phyloP scores from a whole-genome alignment of 768 basidiomycete species.

The Tephrocybe sp. region DNA sequence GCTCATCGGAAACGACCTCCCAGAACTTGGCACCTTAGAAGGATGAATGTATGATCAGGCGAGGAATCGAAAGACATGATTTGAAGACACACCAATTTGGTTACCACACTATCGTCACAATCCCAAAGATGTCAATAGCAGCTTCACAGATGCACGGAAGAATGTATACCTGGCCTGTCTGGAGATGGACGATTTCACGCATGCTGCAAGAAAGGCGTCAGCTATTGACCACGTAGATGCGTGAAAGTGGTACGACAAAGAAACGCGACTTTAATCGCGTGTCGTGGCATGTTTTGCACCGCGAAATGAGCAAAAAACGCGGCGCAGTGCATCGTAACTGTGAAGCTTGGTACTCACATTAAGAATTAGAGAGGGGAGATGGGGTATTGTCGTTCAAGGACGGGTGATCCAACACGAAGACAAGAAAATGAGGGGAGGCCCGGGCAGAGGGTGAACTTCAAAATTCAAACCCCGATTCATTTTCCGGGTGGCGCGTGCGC shows the following conservation, averaged over 20 bases:
- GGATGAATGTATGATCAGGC: constrained; percentile 18
- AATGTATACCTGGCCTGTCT: constrained; percentile 88
- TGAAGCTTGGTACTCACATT: constrained; percentile 34
- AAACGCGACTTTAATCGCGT: constrained; percentile 35
- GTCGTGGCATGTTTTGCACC: constrained; percentile 16
- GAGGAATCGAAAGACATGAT: constrained; percentile 17
- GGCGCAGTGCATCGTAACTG: background rate
- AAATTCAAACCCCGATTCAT: constrained; percentile 44
- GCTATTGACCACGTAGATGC: constrained; percentile 18
- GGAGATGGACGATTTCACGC: constrained; percentile 99
- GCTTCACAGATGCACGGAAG: constrained; percentile 1
- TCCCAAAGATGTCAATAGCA: constrained; percentile 26
- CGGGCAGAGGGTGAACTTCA: constrained; percentile 39
- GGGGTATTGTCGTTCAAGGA: constrained; percentile 40
- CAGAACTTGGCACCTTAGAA: constrained; percentile 86
- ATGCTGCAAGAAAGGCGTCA: constrained; percentile 56
- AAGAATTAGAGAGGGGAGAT: constrained; percentile 33
- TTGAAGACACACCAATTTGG: constrained; percentile 82
- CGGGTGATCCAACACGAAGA: constrained; percentile 45
- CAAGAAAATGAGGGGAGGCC: constrained; percentile 39
- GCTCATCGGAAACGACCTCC: constrained; percentile 98
- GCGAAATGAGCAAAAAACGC: constrained; percentile 16
- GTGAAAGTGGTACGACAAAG: constrained; percentile 47
- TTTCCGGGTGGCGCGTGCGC: constrained; percentile 31
- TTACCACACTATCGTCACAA: constrained; percentile 78